Conservation (phyloP, 768 basidiomycete species). For the Suillus alpinus region DNA sequence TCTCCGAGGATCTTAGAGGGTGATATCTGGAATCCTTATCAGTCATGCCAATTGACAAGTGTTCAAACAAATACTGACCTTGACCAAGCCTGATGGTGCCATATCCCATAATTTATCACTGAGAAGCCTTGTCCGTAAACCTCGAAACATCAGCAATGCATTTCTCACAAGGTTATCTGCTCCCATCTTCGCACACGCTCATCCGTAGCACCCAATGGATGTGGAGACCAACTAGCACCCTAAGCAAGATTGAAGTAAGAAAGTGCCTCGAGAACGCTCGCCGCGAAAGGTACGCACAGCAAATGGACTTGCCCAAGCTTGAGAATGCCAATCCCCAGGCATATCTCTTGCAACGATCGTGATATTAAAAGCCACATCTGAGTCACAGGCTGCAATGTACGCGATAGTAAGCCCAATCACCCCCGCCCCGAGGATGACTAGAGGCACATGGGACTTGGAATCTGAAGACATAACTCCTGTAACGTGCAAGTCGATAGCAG, state of each 20-base stretch:
- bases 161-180: constrained; percentile 38
- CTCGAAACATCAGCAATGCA: background rate
- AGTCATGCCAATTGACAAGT: background rate
- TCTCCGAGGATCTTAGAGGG: constrained; percentile 34
- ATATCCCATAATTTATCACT: constrained; percentile 48
- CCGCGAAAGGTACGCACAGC: constrained; percentile 33
- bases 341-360: constrained; percentile 37
- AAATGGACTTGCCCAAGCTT: constrained; percentile 49
- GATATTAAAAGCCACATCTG: constrained; percentile 14
- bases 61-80: constrained; percentile 22
- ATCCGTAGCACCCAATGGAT: constrained; percentile 35
- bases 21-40: constrained; percentile 28
- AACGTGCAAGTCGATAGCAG: background rate
- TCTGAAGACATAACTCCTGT: constrained; percentile 11
- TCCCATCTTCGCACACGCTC: constrained; percentile 38
- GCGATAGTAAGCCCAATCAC: constrained; percentile 40
- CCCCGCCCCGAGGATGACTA: constrained; percentile 39
- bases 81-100: constrained; percentile 42
- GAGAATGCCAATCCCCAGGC: constrained; percentile 38
- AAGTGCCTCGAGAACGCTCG: background rate
- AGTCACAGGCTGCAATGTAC: constrained; percentile 27
- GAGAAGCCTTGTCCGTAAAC: background rate
- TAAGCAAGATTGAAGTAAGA: constrained; percentile 12
- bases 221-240: constrained; percentile 50
- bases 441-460: constrained; percentile 9